phyloP scores from a whole-genome alignment of 106 monocot species.

The Allium cepa region DNA sequence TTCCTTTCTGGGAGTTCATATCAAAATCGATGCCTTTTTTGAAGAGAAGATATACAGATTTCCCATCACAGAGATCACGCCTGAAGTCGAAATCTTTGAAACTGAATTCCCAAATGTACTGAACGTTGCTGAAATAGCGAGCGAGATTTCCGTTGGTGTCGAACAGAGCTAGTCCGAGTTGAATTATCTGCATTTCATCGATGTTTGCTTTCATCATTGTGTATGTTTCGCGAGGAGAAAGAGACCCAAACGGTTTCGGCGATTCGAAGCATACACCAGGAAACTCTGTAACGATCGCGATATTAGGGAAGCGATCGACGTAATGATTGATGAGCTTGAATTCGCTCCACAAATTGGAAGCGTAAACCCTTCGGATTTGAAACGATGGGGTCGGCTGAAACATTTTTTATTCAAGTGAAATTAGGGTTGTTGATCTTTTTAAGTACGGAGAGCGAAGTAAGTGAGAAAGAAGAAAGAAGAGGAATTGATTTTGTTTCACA shows the following conservation, averaged over 20 bases:
- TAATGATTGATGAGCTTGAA: slow-evolving; percentile 19
- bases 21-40: slow-evolving; percentile 28
- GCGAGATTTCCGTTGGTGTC: slow-evolving; percentile 8
- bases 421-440: too few species aligned
- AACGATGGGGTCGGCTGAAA: too few species aligned
- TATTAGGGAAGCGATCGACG: slow-evolving; percentile 17
- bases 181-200: not conserved
- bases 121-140: not conserved
- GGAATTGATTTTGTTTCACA: too few species aligned
- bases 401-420: too few species aligned
- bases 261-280: not conserved
- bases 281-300: slow-evolving; percentile 26
- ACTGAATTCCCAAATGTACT: not conserved
- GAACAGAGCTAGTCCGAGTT: not conserved
- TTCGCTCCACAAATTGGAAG: slow-evolving; percentile 12
- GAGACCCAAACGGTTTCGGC: not conserved
- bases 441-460: too few species aligned
- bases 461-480: too few species aligned
- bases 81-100: not conserved
- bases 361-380: slow-evolving; percentile 8
- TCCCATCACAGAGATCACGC: not conserved
- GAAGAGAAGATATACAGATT: slow-evolving; percentile 21
- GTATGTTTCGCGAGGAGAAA: not conserved
- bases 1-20: slow-evolving; percentile 13
- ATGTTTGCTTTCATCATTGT: not conserved